Conservation (phyloP, 352 stramenopile genomes). For the Bremia lactucae region DNA sequence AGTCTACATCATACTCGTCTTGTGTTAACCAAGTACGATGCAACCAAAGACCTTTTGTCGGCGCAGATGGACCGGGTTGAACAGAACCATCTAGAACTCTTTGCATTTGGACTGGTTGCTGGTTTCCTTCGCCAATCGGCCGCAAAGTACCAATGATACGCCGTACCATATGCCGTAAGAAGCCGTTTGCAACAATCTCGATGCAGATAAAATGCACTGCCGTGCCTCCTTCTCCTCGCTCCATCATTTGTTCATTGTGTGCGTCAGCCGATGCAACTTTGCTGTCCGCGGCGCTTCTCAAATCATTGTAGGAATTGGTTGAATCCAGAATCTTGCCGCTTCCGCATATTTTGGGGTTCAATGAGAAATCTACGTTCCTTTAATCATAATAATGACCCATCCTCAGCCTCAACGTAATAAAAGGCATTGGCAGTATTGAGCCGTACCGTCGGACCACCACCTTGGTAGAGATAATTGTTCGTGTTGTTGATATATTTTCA, state of each 20-base stretch:
- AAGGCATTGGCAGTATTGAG: too few relatives aligned
- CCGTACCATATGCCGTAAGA: constrained; percentile 82
- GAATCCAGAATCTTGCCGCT: constrained; percentile 41
- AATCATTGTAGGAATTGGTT: constrained; percentile 19
- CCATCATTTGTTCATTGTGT: constrained; percentile 25
- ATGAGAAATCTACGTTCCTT: constrained; percentile 63
- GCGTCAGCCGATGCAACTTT: constrained; percentile 8
- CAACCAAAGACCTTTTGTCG: constrained; percentile 71
- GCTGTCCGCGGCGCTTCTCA: not conserved
- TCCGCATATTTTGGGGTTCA: constrained; percentile 47
- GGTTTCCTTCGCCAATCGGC: constrained; percentile 64
- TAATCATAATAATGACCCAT: not conserved
- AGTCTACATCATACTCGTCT: constrained; percentile 56
- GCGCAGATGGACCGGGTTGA: constrained; percentile 56
- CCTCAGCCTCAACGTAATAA: not conserved
- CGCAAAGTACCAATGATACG: constrained; percentile 75
- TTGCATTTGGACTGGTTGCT: constrained; percentile 42
- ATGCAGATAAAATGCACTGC: constrained; percentile 74
- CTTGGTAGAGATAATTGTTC: constrained; percentile 51
- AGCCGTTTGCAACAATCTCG: constrained; percentile 74
- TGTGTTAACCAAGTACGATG: constrained; percentile 78
- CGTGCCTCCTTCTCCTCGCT: constrained; percentile 4
- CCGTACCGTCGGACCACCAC: constrained; percentile 49
- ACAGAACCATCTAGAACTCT: constrained; percentile 48
- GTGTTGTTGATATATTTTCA: constrained; percentile 48